A percentile compares a stretch with the other conserved stretches of the same genome.
phyloP scores from a whole-genome alignment of 345 rosid species.

The Garcia nutans region DNA sequence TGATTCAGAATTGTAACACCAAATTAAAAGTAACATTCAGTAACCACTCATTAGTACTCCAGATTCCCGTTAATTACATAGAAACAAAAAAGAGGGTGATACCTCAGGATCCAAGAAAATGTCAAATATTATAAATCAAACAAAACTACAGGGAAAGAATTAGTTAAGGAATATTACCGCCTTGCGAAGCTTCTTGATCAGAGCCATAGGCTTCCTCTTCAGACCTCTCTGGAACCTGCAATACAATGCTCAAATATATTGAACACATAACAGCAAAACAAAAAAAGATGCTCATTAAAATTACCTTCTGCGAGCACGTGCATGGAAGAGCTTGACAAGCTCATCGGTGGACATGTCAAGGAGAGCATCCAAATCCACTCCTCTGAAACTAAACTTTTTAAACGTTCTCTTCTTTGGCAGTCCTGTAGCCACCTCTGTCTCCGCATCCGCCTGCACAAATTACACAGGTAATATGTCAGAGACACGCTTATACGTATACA shows the following conservation, averaged over 20 bases:
- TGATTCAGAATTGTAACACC: background rate
- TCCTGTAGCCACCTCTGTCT: constrained; percentile 37
- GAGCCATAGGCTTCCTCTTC: constrained; percentile 40
- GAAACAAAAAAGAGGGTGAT: background rate
- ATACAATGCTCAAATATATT: background rate
- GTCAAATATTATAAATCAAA: background rate
- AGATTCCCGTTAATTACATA: too few relatives aligned
- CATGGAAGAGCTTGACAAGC: constrained; percentile 31
- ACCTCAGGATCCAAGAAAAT: background rate
- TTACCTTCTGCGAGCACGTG: constrained; percentile 35
- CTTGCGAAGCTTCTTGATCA: constrained; percentile 38
- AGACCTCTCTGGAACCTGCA: constrained; percentile 90
- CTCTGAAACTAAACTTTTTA: constrained; percentile 38
- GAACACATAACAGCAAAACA: background rate
- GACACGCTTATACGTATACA: background rate
- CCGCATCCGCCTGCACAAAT: constrained; percentile 40
- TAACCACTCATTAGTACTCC: too few relatives aligned
- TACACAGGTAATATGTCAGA: background rate
- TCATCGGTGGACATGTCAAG: constrained; percentile 37
- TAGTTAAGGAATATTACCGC: constrained; percentile 18
- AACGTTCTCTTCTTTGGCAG: constrained; percentile 35
- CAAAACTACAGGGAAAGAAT: background rate
- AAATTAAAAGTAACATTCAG: background rate
- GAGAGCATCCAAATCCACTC: constrained; percentile 38
- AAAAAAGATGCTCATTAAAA: background rate